Evolutionary conservation across 2,329 filamentous ascomycete genomes (phyloP).

Genomic region (Arthroderma sp.): DNA sequence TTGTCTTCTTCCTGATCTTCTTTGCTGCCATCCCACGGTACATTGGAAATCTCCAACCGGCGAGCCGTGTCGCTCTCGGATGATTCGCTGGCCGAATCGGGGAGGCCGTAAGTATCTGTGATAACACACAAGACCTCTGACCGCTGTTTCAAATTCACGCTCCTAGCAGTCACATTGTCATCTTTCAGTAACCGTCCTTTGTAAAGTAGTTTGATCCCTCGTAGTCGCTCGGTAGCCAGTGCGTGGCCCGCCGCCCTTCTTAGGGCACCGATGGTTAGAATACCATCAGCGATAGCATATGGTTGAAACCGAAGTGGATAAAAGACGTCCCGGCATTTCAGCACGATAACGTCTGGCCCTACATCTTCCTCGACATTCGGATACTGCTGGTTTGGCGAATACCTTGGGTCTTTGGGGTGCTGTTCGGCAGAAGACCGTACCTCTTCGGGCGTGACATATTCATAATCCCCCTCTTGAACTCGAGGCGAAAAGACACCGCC

Average conservation of each 20-base stretch:
- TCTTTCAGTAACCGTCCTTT: constrained; percentile 34
- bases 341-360: constrained; percentile 31
- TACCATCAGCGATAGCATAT: constrained; percentile 35
- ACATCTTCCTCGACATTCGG: constrained; percentile 16
- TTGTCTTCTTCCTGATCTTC: no score
- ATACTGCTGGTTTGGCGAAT: not conserved
- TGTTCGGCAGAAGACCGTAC: not conserved
- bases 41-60: no score
- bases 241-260: constrained; percentile 27
- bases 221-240: constrained; percentile 22
- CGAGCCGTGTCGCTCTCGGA: no score
- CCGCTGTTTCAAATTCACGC: constrained; percentile 35
- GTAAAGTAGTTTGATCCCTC: constrained; percentile 33
- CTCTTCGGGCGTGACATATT: constrained; percentile 1
- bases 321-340: constrained; percentile 29
- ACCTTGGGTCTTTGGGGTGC: not conserved
- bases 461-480: constrained; percentile 1
- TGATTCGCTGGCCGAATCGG: no score
- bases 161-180: constrained; percentile 26
- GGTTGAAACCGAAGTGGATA: constrained; percentile 33
- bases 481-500: constrained; percentile 1
- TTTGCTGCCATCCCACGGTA: no score
- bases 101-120: constrained; percentile 11
- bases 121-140: constrained; percentile 36
- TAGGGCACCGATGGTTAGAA: constrained; percentile 29